phyloP scores from a whole-genome alignment of 2,329 filamentous ascomycete species.

The Claviceps lovelessii region DNA sequence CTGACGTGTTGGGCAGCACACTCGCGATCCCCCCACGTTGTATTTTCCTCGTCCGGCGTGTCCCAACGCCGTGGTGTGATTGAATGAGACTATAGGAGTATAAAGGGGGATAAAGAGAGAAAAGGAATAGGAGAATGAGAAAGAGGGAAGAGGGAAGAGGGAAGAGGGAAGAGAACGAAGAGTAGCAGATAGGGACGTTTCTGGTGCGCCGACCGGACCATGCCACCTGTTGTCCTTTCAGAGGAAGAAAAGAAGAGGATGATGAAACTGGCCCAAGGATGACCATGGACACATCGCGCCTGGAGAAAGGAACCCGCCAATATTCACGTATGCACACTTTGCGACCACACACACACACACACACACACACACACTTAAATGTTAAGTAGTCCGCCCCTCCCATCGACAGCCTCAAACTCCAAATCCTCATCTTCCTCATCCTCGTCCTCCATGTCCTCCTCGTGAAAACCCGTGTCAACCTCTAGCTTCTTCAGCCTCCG shows the following conservation, averaged over 20 bases:
- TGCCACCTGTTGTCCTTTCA: background rate
- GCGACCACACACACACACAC: background rate
- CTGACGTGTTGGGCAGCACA: too few species aligned
- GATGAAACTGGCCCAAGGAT: too few species aligned
- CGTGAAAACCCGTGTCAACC: constrained; percentile 68
- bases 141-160: background rate
- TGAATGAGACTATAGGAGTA: background rate
- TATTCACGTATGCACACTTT: background rate
- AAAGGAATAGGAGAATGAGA: too few species aligned
- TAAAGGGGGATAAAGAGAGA: background rate
- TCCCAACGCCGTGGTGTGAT: background rate
- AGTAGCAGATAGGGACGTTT: too few species aligned
- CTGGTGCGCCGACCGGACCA: background rate
- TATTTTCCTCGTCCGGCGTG: background rate
- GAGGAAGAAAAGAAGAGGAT: background rate
- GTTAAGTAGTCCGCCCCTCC: constrained; percentile 13
- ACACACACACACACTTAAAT: background rate
- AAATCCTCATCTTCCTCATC: constrained; percentile 40
- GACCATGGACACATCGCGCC: background rate
- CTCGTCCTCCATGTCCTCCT: constrained; percentile 52
- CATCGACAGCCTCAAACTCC: constrained; percentile 25
- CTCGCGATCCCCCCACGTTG: background rate
- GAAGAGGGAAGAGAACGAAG: background rate
- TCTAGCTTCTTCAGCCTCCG: constrained; percentile 54
- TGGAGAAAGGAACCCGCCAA: background rate